Percentiles rank a stretch among this genome's conserved stretches.
phyloP scores from a whole-genome alignment of 2,329 filamentous ascomycete species.

The Ceratocystis colombiana region DNA sequence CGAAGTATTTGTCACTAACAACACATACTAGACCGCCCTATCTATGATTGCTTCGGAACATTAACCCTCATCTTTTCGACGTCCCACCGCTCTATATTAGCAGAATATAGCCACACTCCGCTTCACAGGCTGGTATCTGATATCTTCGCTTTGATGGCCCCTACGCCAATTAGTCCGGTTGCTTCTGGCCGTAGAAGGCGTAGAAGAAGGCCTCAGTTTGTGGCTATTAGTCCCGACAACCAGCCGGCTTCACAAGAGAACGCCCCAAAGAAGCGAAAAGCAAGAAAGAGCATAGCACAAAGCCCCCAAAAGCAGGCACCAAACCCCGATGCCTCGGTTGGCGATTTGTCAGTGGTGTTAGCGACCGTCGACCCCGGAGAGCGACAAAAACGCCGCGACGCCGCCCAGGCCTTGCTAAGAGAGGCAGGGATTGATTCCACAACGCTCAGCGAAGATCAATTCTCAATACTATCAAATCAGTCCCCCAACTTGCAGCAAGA shows the following conservation, averaged over 20 bases:
- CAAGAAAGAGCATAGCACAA: background rate
- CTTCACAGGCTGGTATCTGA: constrained; percentile 48
- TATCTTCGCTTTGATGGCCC: constrained; percentile 34
- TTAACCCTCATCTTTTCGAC: constrained; percentile 43
- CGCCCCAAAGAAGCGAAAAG: background rate
- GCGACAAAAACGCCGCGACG: constrained; percentile 41
- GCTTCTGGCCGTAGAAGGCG: background rate
- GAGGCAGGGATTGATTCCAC: constrained; percentile 42
- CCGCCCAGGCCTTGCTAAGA: constrained; percentile 40
- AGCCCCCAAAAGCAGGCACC: background rate
- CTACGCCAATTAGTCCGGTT: background rate
- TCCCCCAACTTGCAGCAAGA: constrained; percentile 45
- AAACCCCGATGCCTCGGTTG: background rate
- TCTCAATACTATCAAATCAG: constrained; percentile 51
- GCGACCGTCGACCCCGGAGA: constrained; percentile 34
- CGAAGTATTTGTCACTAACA: constrained; percentile 24
- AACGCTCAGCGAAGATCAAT: constrained; percentile 46
- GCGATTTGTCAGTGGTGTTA: constrained; percentile 4
- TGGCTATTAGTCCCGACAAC: constrained; percentile 25
- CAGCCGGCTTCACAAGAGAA: constrained; percentile 26
- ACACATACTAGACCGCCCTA: constrained; percentile 40
- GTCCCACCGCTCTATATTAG: constrained; percentile 38
- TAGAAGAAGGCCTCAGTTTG: background rate
- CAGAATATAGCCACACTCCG: constrained; percentile 48
- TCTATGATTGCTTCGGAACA: constrained; percentile 49